Percentiles rank a stretch among this genome's conserved stretches.
Conservation (phyloP, 805 yeast genomes). For the Ogataea naganishii region DNA sequence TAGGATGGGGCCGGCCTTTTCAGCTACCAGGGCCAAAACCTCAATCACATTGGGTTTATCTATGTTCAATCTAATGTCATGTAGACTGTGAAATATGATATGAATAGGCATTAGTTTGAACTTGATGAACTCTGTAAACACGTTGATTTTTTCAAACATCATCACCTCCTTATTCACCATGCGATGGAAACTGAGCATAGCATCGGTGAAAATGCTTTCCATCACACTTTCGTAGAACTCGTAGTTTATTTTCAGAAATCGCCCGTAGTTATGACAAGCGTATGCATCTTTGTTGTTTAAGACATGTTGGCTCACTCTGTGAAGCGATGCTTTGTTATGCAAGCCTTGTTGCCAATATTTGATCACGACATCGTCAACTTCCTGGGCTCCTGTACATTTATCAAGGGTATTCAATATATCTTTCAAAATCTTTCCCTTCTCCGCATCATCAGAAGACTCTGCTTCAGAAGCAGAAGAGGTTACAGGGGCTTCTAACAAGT, state of each 20-base stretch:
- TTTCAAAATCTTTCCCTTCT: conserved; percentile 6
- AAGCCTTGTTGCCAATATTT: conserved; percentile 42
- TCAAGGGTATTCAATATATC: conserved; percentile 12
- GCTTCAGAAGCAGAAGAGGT: conserved; percentile 9
- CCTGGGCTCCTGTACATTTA: conserved; percentile 35
- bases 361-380: conserved; percentile 37
- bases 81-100: conserved; percentile 63
- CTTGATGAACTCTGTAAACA: conserved; percentile 68
- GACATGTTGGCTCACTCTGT: conserved; percentile 50
- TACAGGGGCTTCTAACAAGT: conserved; percentile 24
- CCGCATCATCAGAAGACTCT: neutral
- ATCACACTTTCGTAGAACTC: conserved; percentile 39
- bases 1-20: conserved; percentile 61
- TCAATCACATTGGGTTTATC: conserved; percentile 56
- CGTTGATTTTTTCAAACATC: conserved; percentile 48
- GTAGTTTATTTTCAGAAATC: conserved; percentile 60
- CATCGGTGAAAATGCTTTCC: too few species aligned
- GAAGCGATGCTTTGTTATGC: conserved; percentile 65
- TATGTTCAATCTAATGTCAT: conserved; percentile 44
- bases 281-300: conserved; percentile 37
- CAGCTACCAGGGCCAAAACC: conserved; percentile 60
- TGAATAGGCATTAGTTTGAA: conserved; percentile 67
- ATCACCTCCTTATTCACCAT: conserved; percentile 33
- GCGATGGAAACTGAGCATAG: too few species aligned
- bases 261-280: conserved; percentile 42